These are phyloP conservation scores for Yarrowia yakushimensis DNA, from an alignment of 805 yeast genomes.

Conservation along the genomic window DNA sequence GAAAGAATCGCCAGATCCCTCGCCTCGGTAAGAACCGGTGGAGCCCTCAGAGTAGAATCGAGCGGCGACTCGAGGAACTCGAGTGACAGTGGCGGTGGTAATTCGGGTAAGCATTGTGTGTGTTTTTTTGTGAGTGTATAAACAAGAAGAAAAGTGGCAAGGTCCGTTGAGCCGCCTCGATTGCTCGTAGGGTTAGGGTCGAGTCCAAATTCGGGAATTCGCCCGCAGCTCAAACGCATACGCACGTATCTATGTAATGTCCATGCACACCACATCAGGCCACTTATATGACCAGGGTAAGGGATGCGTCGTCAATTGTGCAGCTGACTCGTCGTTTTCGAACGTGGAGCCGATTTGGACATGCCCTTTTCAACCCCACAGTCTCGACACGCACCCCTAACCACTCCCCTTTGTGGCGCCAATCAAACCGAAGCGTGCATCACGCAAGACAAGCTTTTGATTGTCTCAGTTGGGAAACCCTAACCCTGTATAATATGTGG, in stretches of 20 bases:
- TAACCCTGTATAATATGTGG: too few species aligned
- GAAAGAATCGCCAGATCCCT: constrained; percentile 57
- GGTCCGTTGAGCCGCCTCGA: constrained; percentile 21
- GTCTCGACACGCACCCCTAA: too few species aligned
- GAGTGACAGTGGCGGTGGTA: constrained; percentile 26
- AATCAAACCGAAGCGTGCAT: too few species aligned
- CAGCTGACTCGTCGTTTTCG: too few species aligned
- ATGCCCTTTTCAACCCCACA: too few species aligned
- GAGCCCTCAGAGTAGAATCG: constrained; percentile 55
- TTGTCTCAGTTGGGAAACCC: too few species aligned
- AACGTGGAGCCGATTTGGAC: too few species aligned
- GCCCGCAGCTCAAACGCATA: neutral
- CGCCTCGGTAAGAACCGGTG: constrained; percentile 57
- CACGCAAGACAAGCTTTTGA: too few species aligned
- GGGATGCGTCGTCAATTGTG: too few species aligned
- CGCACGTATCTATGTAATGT: neutral
- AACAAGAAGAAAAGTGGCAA: neutral
- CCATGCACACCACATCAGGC: constrained; percentile 16
- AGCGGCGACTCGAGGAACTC: constrained; percentile 31
- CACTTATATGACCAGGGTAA: neutral
- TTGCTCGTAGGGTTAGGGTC: constrained; percentile 16
- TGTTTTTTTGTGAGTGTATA: neutral
- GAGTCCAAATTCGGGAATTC: neutral
- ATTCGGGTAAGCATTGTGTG: constrained; percentile 27
- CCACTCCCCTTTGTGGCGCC: too few species aligned